Base-by-base conservation (phyloP, 495 filamentous ascomycete species). In the Physcia stellaris region DNA sequence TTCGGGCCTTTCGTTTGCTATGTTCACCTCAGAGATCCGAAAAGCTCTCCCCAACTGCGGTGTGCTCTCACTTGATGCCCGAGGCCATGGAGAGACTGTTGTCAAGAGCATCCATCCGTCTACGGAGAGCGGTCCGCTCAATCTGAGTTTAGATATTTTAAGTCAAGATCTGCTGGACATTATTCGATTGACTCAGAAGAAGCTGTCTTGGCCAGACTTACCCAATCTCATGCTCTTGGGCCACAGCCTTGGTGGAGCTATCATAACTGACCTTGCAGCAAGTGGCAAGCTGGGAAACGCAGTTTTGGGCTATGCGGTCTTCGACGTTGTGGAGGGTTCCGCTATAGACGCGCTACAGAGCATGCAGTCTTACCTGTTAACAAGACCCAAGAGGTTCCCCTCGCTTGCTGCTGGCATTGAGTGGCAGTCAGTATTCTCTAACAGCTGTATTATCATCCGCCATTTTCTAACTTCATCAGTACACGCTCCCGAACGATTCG, bases 181-280 rank as follows among this genome's bases (percentile, higher is more conserved):
- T 21, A 62, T 96, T 40, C 54, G 64, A 13, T 62, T 80, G 38
- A 79, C 80, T 0, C 64, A 75, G 39, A 37, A 54, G 6, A 59
- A 67, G 41, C 77, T 88, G 70, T 60, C 58, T 39, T 94, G 87
- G 87, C 51, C 70, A 2, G 62, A 60, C 20, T 51, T 86, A 2
- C 90, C 90, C 2, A 73, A 79, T 30, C 57, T 90, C 10, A 58
- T 95, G 15, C 68, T 96, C 0, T 76, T 99, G 3, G 90, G 90
- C n/a, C 90, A 99, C 60, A 90, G 83, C 32, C 68, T 99, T 1
- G 90, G 90, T 22, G 90, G 92, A n/a, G 86, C 90, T 18, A 84
- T 99, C 2, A 80, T 95, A 15, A 88, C 83, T 3, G 75, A 95
- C 45, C 67, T 88, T 18, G 86, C 86, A 1, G 76, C 68, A 48